Evolutionary conservation across 192 early-diverging fungal species (phyloP), one percentile per base, ranked within the genome.

Genomic region (Podila epigama): DNA sequence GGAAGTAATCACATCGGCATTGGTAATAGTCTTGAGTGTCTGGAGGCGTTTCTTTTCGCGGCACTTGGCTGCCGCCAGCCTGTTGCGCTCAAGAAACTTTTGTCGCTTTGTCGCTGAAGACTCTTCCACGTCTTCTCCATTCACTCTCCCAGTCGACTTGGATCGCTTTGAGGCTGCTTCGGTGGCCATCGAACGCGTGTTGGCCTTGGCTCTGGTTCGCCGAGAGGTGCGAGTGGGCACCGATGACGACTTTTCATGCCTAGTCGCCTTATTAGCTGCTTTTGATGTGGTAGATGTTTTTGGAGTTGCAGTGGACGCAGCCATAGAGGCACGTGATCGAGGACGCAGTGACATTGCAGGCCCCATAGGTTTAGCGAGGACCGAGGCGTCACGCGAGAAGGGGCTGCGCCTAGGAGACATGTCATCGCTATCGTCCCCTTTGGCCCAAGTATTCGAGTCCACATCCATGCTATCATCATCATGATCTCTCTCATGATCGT

Each of bases 71-170:
- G 73, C 73, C 0, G 79, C 79, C 65, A 72, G 68, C 9, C 79
- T 66, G 53, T 81, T 81, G 18, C 79, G 70, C 27, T 81, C 79
- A 36, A 81, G 36, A 36, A 81, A 81, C 42, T 65, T 63, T 51
- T 69, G 79, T 5, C 79, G 79, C 44, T 81, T 81, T 15, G 67
- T 51, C 39, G 73, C 70, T 13, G 63, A 28, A 1, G 70, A 67
- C 18, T 72, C 65, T 12, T 81, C 79, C n/a, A 60, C 61, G 18
- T 22, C 44, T 4, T n/a, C n/a, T n/a, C n/a, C n/a, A n/a, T n/a
- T n/a, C n/a, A n/a, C n/a, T n/a, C n/a, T n/a, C n/a, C n/a, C n/a
- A n/a, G n/a, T n/a, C n/a, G n/a, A n/a, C n/a, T n/a, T n/a, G n/a
- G n/a, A n/a, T n/a, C n/a, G n/a, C n/a, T n/a, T n/a, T n/a, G n/a